These are phyloP conservation scores for Lepiota brunneoincarnata DNA, from an alignment of 768 basidiomycete genomes.

Conservation along the genomic window DNA sequence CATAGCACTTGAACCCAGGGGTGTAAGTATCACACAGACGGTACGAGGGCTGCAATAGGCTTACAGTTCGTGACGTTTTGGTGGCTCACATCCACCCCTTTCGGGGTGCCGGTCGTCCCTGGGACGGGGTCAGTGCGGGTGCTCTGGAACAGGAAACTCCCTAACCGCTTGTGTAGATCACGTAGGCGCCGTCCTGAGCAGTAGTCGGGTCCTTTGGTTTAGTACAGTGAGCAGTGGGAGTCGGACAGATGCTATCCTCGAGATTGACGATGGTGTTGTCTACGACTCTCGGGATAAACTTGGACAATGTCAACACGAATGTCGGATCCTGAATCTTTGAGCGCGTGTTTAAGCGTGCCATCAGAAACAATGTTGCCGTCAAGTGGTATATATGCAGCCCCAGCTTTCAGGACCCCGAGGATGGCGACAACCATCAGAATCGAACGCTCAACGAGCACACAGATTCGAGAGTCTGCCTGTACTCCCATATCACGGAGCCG, in stretches of 20 bases:
- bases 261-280: slow-evolving; percentile 27
- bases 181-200: slow-evolving; percentile 46
- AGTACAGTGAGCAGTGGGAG: slow-evolving; percentile 23
- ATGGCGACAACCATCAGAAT: slow-evolving; percentile 53
- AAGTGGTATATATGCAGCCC: slow-evolving; percentile 56
- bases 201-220: slow-evolving; percentile 37
- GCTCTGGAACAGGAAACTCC: slow-evolving; percentile 8
- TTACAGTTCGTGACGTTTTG: slow-evolving; percentile 56
- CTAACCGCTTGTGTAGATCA: slow-evolving; percentile 62
- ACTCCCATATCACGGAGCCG: slow-evolving; percentile 43
- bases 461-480: slow-evolving; percentile 47
- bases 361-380: slow-evolving; percentile 60
- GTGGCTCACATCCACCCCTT: slow-evolving; percentile 61
- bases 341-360: slow-evolving; percentile 47
- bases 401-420: slow-evolving; percentile 53
- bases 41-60: slow-evolving; percentile 14
- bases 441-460: slow-evolving; percentile 52
- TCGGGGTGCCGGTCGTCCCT: slow-evolving; percentile 57
- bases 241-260: slow-evolving; percentile 28
- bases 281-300: slow-evolving; percentile 37
- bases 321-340: slow-evolving; percentile 41
- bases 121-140: slow-evolving; percentile 7
- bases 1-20: slow-evolving; percentile 35
- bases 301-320: slow-evolving; percentile 41
- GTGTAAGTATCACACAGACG: slow-evolving; percentile 17